These are phyloP conservation scores for Pelargonium citronellum DNA, from an alignment of 441 rosid species.

Conservation along the genomic window DNA sequence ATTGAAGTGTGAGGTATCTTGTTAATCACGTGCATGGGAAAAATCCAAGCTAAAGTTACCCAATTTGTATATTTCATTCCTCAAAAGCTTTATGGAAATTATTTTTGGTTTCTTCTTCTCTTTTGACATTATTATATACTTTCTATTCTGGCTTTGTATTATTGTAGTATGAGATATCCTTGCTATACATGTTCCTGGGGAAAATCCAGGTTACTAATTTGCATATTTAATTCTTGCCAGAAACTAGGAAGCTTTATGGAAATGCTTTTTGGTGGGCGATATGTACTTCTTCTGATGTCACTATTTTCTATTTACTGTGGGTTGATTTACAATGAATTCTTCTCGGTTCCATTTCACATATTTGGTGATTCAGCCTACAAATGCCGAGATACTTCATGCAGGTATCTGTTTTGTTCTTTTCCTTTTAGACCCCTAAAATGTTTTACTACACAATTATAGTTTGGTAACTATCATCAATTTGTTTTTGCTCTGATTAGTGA, in stretches of 20 bases:
- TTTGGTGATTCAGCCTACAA: constrained; percentile 80
- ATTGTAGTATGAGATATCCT: too few relatives aligned
- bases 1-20: not conserved
- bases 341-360: constrained; percentile 79
- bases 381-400: constrained; percentile 85
- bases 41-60: too few relatives aligned
- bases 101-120: too few relatives aligned
- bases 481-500: constrained; percentile 38
- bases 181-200: too few relatives aligned
- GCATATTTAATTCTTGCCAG: constrained; percentile 15
- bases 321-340: constrained; percentile 85
- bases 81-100: too few relatives aligned
- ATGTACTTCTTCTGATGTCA: constrained; percentile 88
- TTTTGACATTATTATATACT: too few relatives aligned
- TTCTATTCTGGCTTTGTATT: too few relatives aligned
- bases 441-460: too few relatives aligned
- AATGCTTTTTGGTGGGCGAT: constrained; percentile 98
- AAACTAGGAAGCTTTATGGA: constrained; percentile 78
- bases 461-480: not conserved
- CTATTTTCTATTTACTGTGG: constrained; percentile 89
- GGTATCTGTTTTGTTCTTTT: constrained; percentile 35
- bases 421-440: not conserved
- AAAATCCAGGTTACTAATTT: not conserved
- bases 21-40: too few relatives aligned
- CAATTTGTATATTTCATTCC: too few relatives aligned